Conservation (phyloP, 2,329 filamentous ascomycete genomes). For the Ceratocystis albifundus region DNA sequence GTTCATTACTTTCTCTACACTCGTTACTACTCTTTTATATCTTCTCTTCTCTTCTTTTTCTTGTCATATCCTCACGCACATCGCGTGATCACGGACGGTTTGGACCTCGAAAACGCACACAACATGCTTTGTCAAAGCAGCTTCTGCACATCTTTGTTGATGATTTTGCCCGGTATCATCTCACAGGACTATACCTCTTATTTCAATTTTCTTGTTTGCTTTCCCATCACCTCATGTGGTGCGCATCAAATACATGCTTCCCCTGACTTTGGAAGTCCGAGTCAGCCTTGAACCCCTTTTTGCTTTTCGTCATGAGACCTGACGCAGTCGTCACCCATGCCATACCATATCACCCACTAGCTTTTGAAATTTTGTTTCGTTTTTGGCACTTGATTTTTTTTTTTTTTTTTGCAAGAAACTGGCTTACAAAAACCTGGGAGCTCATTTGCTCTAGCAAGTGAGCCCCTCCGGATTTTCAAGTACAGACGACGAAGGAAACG, state of each 20-base stretch:
- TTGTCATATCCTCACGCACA: neutral
- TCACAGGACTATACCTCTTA: neutral
- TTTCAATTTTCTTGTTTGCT: neutral
- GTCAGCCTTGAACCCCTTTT: neutral
- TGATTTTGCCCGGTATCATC: neutral
- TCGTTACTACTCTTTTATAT: too few relatives aligned
- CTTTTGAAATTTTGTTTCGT: neutral
- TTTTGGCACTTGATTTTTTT: neutral
- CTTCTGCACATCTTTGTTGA: neutral
- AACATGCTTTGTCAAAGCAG: neutral
- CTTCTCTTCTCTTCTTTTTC: neutral
- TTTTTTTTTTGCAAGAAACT: constrained; percentile 10
- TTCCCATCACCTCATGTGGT: neutral
- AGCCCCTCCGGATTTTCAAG: neutral
- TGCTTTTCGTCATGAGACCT: neutral
- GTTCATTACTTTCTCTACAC: neutral
- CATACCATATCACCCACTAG: neutral
- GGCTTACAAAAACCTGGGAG: neutral
- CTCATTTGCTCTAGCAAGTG: neutral
- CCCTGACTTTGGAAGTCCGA: neutral
- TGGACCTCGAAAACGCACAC: neutral
- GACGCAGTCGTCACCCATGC: neutral
- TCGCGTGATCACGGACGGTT: neutral
- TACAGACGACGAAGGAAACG: constrained; percentile 7
- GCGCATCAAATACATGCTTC: neutral